Evolutionary conservation across 768 basidiomycete species (phyloP), one percentile per base, ranked within the genome.

Genomic region (Mycena olivaceomarginata): DNA sequence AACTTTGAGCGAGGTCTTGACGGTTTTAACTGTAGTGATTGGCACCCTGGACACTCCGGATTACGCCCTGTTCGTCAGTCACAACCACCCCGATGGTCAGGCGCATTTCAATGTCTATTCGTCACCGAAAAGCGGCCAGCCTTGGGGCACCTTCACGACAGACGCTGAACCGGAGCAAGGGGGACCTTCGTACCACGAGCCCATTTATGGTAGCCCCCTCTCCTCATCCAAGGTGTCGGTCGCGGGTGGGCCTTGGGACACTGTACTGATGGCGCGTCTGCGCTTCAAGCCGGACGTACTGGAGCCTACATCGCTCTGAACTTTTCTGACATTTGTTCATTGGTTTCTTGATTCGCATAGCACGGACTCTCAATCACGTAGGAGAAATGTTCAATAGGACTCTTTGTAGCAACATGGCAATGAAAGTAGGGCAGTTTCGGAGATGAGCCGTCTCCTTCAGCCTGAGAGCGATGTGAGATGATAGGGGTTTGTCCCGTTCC

Each of bases 1-100:
- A 57, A n/a, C 67, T 31, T 63, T 59, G 8, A 25, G 13, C 18
- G 15, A 41, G 18, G 25, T 72, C 53, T 45, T 70, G 11, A 59
- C 64, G 40, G 39, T 56, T 57, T 22, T 37, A 25, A n/a, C 51
- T 2, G 53, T 59, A 90, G 90, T 96, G 31, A 91, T 96, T 43
- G 96, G 96, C 5, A 90, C 93, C 0, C 87, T 97, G 5, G 90
- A 92, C 63, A 90, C 95, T 9, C 89, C 92, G 0, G 93, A 94
- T 72, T 94, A 95, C 84, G 95, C 92, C 0, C 84, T 95, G 37
- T 93, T 96, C 77, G 95, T 96, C 48, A 94, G 94, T 80, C 93
- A 95, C 71, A 85, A 85, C 72, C 90, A 91, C 80, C 86, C 86
- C 0, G 87, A 91, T 71, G 87, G 90, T 0, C 87, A 88, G 82